A percentile compares a stretch with the other conserved stretches of the same genome.
Conservation (phyloP, 345 rosid genomes). For the Eucalyptus caleyi region DNA sequence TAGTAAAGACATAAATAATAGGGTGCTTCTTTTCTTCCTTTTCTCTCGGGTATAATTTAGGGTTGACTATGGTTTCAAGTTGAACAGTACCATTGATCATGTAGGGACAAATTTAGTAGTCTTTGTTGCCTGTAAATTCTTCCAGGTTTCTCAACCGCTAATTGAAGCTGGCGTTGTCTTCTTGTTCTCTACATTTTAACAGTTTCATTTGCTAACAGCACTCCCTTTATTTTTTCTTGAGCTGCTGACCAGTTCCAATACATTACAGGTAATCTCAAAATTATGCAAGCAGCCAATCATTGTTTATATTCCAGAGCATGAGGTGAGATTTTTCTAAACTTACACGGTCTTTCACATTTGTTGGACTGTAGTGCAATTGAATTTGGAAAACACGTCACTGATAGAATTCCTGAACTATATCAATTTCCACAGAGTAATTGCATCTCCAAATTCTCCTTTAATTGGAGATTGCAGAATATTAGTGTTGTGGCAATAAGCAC, state of each 20-base stretch:
- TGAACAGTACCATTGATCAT: neutral
- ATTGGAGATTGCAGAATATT: neutral
- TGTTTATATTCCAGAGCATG: conserved; percentile 78
- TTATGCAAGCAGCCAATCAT: conserved; percentile 63
- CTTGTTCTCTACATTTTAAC: neutral
- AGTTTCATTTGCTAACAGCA: neutral
- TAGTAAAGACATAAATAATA: neutral
- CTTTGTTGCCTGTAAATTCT: neutral
- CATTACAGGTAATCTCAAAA: conserved; percentile 65
- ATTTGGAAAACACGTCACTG: neutral
- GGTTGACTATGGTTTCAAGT: neutral
- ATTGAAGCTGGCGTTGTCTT: neutral
- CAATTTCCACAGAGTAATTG: neutral
- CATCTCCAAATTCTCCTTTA: neutral
- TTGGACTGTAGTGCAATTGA: neutral
- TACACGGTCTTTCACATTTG: neutral
- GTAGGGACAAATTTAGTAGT: neutral
- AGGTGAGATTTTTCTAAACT: conserved; percentile 23
- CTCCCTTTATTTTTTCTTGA: neutral
- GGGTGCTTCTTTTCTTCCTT: neutral
- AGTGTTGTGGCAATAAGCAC: neutral
- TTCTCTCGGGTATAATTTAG: neutral
- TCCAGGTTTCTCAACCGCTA: neutral
- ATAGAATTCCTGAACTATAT: neutral
- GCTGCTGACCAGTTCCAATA: neutral